Evolutionary conservation across 225 moss, liverwort and hornwort genomes (phyloP).

Genomic region (Sphagnum contortum): DNA sequence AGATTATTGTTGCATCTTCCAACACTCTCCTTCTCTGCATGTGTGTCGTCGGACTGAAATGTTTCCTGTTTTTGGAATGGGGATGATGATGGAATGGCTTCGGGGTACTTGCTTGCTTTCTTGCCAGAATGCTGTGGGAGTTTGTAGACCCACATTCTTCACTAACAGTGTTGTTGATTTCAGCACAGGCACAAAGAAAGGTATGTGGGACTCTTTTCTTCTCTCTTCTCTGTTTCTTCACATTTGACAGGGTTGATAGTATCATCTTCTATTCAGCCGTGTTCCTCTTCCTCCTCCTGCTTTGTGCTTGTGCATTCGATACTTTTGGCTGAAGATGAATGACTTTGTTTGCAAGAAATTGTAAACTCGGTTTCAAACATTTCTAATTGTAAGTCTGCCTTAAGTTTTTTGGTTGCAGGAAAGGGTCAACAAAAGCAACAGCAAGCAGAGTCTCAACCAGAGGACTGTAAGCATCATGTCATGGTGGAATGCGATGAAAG

Average conservation of each 20-base stretch:
- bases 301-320: not conserved
- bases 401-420: conserved; percentile 12
- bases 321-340: not conserved
- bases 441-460: conserved; percentile 13
- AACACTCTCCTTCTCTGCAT: too few species aligned
- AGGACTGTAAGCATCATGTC: conserved; percentile 11
- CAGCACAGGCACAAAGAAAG: conserved; percentile 24
- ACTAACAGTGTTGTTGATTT: conserved; percentile 10
- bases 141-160: conserved; percentile 11
- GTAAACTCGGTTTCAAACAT: too few species aligned
- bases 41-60: too few species aligned
- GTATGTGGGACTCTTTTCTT: conserved; percentile 5
- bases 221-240: not conserved
- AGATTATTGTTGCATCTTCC: too few species aligned
- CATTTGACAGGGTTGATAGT: too few species aligned
- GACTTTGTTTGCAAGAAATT: too few species aligned
- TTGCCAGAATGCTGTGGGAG: conserved; percentile 25
- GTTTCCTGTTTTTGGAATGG: too few species aligned
- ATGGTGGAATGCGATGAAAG: conserved; percentile 19
- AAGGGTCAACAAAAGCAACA: conserved; percentile 30
- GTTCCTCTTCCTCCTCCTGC: not conserved
- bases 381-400: not conserved
- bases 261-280: not conserved
- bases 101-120: too few species aligned
- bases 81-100: too few species aligned